Base-by-base conservation (phyloP, 73 alveolate species). In the Paramecium sonneborni region DNA sequence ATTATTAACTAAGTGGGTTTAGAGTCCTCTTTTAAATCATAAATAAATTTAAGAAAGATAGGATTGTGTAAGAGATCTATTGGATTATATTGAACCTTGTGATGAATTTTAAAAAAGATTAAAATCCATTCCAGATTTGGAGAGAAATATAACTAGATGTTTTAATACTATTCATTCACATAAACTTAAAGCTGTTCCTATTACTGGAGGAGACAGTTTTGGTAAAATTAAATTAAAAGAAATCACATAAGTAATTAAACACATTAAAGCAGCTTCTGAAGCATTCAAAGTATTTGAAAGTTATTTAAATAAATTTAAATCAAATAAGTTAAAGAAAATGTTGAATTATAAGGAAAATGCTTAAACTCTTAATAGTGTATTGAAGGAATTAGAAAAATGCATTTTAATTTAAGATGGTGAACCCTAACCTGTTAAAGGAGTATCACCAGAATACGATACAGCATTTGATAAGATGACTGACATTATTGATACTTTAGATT, bases 1-100 rank as follows among this genome's bases (percentile, higher is more conserved):
- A 35, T 21, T 72, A 1, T 30, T 72, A 32, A 38, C 57, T 3
- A 72, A 72, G 18, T 72, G 86, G 86, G 55, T 72, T 14, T 72
- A 72, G 34, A 34, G 86, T 37, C 86, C 86, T 3, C 18, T 72
- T 7, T 15, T 32, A 0, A 41, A 72, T n/a, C 12, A 41, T 9
- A 35, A 72, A 72, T 74, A 43, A 93, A 95, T 37, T 41, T 89
- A 21, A 95, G 95, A 86, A 98, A 98, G 34, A 96, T 74, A 97
- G 74, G 99, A 91, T 84, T 85, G 93, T 85, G 96, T 76, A 97
- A 94, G 86, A 95, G 95, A 95, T 11, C 3, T 72, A 34, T 4
- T 15, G 21, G 20, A 18, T 34, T 92, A 89, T 89, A 93, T 93
- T 18, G 96, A 92, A 57, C 95, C 92, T 12, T 85, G 94, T 37